phyloP scores from a whole-genome alignment of 768 basidiomycete genomes.

The Lactarius trivialis region DNA sequence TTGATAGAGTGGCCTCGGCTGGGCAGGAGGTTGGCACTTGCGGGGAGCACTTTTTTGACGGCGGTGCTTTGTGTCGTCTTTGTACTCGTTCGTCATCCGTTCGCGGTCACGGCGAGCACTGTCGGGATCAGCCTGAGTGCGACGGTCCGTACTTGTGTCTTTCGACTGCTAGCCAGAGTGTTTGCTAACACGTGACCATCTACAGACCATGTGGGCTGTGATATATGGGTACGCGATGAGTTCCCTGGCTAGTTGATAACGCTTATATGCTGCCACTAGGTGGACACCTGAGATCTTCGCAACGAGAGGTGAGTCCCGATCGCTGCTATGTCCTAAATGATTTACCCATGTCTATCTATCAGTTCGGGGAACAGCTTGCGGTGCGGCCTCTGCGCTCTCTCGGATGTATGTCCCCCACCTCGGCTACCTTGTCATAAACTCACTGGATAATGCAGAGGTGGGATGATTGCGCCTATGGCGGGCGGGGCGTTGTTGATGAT shows the following conservation, averaged over 20 bases:
- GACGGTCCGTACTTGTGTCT: conserved; percentile 41
- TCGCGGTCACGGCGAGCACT: conserved; percentile 59
- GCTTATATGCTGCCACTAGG: not conserved
- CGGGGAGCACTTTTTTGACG: conserved; percentile 68
- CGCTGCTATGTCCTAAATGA: not conserved
- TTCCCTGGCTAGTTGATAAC: not conserved
- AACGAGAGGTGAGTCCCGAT: conserved; percentile 50
- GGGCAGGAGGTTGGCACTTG: conserved; percentile 68
- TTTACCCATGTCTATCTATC: conserved; percentile 2
- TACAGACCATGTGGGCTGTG: conserved; percentile 73
- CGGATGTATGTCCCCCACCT: conserved; percentile 52
- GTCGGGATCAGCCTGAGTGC: conserved; percentile 74
- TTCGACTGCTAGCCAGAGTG: not conserved
- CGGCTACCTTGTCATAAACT: conserved; percentile 6
- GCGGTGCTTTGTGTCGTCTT: conserved; percentile 70
- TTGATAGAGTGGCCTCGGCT: conserved; percentile 58
- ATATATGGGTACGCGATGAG: conserved; percentile 51
- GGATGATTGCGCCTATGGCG: conserved; percentile 80
- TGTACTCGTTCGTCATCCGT: conserved; percentile 46
- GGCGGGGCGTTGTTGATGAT: conserved; percentile 69
- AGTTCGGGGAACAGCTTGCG: conserved; percentile 86
- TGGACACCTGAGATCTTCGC: conserved; percentile 88
- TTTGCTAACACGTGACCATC: not conserved
- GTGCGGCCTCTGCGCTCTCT: conserved; percentile 79
- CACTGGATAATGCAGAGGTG: conserved; percentile 47